Base-by-base conservation (phyloP, 306 rosid genomes). In the Mimosa pudica region DNA sequence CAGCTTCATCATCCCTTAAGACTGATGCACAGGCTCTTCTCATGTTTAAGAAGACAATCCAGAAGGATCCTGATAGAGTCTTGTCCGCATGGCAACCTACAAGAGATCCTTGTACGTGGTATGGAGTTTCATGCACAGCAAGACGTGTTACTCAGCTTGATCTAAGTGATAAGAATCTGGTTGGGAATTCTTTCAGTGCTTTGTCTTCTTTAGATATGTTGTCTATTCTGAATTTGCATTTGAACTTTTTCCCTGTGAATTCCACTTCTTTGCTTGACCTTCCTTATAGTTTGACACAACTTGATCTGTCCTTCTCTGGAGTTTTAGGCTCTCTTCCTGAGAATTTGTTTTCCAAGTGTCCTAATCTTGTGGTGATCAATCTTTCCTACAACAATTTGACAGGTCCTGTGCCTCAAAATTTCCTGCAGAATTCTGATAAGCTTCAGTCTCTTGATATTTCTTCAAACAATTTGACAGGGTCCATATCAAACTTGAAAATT, bases 301-400 rank as follows among this genome's bases (percentile, higher is more conserved):
- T 94, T 77, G 93, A 94, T 83, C 86, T 94, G 3, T 94, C 97
- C 72, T 83, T 87, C 69, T 86, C 87, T 45, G 80, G 87, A 61
- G 85, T 92, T 41, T 74, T 82, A 14, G 98, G 98, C 74, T 67
- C 83, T 74, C 76, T 92, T 57, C 98, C 98, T 24, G 92, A 84
- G 12, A 85, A 58, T 62, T 74, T 94, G 17, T 87, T 91, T 84
- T 87, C 87, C 0, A 88, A 75, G 72, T 91, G 90, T 84, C 98
- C 98, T 18, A 91, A 87, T 75, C 97, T 94, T 75, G 89, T 77
- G 48, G 77, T 57, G 73, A 89, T 89, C 20, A 85, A 91, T 78
- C 95, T 94, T 84, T 86, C 91, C 72, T 85, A 85, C 73, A 94
- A 89, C 88, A 94, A 94, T 73, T 57, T 94, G 52, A 92, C 97